Percentiles rank a stretch among this genome's conserved stretches.
phyloP scores from a whole-genome alignment of 768 basidiomycete species.

The Amyloporia xantha region DNA sequence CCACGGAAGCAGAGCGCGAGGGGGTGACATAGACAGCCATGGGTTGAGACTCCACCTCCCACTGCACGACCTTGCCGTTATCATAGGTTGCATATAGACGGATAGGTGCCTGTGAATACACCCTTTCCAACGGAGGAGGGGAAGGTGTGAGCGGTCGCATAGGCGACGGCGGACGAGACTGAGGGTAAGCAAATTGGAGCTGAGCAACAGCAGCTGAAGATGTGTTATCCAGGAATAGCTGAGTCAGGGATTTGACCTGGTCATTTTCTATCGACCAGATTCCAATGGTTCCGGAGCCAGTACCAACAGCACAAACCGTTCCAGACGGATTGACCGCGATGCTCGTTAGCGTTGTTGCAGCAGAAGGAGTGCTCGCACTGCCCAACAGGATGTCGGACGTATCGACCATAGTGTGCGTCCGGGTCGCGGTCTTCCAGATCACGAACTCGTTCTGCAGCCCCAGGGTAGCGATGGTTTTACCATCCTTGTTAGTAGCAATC shows the following conservation, averaged over 20 bases:
- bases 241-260: constrained; percentile 30
- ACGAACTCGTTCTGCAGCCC: constrained; percentile 74
- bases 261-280: constrained; percentile 51
- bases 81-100: constrained; percentile 37
- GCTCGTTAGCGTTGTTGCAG: constrained; percentile 46
- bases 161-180: constrained; percentile 7
- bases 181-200: constrained; percentile 36
- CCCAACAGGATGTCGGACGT: constrained; percentile 46
- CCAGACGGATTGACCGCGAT: constrained; percentile 60
- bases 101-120: constrained; percentile 2
- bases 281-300: constrained; percentile 55
- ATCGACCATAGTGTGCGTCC: constrained; percentile 41
- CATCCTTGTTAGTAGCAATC: constrained; percentile 62
- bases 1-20: constrained; percentile 35
- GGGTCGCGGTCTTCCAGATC: constrained; percentile 52
- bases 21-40: constrained; percentile 32
- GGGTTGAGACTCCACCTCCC: constrained; percentile 33
- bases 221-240: constrained; percentile 35
- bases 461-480: constrained; percentile 59
- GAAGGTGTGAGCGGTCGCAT: not conserved
- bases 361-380: constrained; percentile 39
- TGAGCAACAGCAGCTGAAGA: constrained; percentile 46
- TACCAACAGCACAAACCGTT: constrained; percentile 63
- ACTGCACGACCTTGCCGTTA: constrained; percentile 51
- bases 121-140: not conserved